Evolutionary conservation across 495 filamentous ascomycete genomes (phyloP).

Genomic region (Venustampulla echinocandica): DNA sequence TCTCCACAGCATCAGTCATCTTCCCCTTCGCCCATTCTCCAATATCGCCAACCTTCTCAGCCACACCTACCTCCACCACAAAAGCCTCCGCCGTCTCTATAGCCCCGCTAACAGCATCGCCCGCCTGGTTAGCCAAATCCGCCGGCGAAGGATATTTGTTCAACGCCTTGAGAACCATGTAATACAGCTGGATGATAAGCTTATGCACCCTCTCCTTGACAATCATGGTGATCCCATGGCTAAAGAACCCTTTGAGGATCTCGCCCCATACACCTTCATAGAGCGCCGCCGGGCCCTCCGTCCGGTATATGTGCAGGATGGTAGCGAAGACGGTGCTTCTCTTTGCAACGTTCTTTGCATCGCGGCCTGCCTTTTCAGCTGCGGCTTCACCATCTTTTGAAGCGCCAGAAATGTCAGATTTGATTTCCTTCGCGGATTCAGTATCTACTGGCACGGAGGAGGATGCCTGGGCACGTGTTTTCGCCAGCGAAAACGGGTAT

Average conservation of each 20-base stretch:
- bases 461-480: slow-evolving; percentile 60
- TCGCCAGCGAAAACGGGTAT: slow-evolving; percentile 80
- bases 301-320: slow-evolving; percentile 52
- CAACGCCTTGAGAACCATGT: slow-evolving; percentile 13
- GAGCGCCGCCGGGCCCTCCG: slow-evolving; percentile 59
- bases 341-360: slow-evolving; percentile 16
- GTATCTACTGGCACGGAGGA: slow-evolving; percentile 17
- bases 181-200: slow-evolving; percentile 47
- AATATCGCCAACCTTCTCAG: too few relatives aligned
- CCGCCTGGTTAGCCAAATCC: slow-evolving; percentile 8
- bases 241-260: slow-evolving; percentile 76
- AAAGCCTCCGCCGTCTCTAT: background rate
- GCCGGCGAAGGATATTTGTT: slow-evolving; percentile 14
- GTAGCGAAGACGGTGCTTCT: slow-evolving; percentile 51
- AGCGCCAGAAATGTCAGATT: slow-evolving; percentile 3
- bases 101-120: slow-evolving; percentile 4
- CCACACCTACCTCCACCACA: too few relatives aligned
- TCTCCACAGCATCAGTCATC: slow-evolving; percentile 7
- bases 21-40: background rate
- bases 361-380: slow-evolving; percentile 11
- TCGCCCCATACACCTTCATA: slow-evolving; percentile 75
- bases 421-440: slow-evolving; percentile 9
- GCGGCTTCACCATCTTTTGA: slow-evolving; percentile 17
- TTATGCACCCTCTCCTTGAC: slow-evolving; percentile 75
- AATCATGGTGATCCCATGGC: slow-evolving; percentile 83